Evolutionary conservation across 2,329 filamentous ascomycete species (phyloP).

Genomic region (Akanthomyces muscarius): DNA sequence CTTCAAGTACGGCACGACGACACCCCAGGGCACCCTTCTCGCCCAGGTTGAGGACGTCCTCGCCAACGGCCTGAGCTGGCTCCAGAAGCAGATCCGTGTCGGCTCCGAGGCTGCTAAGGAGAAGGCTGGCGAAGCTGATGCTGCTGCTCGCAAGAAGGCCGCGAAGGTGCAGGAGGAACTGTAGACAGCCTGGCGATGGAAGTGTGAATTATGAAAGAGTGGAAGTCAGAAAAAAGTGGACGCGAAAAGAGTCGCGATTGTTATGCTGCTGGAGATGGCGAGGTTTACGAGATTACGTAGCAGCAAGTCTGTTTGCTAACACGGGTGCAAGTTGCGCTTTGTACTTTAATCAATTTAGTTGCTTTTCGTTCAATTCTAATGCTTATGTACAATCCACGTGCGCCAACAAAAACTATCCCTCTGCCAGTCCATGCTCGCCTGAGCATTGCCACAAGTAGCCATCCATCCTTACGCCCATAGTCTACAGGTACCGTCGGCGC

Average conservation of each 20-base stretch:
- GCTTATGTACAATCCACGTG: constrained; percentile 4
- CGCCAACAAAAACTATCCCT: neutral
- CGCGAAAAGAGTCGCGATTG: neutral
- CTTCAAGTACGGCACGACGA: constrained; percentile 70
- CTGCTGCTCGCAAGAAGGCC: constrained; percentile 27
- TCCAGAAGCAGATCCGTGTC: constrained; percentile 44
- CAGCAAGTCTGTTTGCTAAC: constrained; percentile 1
- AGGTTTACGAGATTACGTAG: constrained; percentile 11
- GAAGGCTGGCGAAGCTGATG: constrained; percentile 37
- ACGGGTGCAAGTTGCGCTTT: neutral
- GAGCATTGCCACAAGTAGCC: neutral
- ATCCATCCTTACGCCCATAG: constrained; percentile 64
- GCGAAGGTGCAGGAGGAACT: constrained; percentile 46
- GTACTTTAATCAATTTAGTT: constrained; percentile 4
- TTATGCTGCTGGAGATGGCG: neutral
- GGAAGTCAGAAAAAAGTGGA: neutral
- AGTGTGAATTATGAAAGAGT: neutral
- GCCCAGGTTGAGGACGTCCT: constrained; percentile 56
- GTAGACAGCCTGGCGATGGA: constrained; percentile 30
- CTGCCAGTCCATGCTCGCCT: neutral
- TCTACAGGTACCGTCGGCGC: constrained; percentile 87
- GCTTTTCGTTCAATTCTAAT: constrained; percentile 1
- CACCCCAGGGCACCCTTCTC: constrained; percentile 61
- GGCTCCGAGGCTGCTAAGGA: constrained; percentile 47
- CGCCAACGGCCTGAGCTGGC: constrained; percentile 48